phyloP scores from a whole-genome alignment of 306 rosid species.

The Trifolium dubium region DNA sequence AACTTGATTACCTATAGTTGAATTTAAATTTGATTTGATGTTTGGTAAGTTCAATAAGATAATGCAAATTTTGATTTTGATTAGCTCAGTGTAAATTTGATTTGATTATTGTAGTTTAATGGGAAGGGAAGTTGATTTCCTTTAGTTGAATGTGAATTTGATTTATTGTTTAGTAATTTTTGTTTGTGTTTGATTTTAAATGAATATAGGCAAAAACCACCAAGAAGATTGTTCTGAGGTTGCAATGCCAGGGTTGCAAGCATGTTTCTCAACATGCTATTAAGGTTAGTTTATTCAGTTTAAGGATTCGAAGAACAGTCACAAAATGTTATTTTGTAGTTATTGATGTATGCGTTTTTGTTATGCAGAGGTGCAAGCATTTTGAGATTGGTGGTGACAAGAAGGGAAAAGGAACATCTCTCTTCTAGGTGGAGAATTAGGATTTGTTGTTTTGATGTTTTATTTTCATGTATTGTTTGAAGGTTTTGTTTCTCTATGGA shows the following conservation, averaged over 20 bases:
- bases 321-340: too few species aligned
- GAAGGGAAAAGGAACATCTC: constrained; percentile 68
- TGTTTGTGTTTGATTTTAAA: not conserved
- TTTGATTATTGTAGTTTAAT: too few species aligned
- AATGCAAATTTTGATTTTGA: too few species aligned
- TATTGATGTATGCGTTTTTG: too few species aligned
- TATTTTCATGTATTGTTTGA: constrained; percentile 2
- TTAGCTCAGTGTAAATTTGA: too few species aligned
- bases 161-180: not conserved
- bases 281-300: constrained; percentile 43
- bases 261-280: constrained; percentile 62
- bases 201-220: constrained; percentile 59
- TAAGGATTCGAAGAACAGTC: too few species aligned
- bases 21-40: too few species aligned
- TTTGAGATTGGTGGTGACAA: constrained; percentile 69
- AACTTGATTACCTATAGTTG: too few species aligned
- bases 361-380: constrained; percentile 70
- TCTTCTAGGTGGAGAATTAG: constrained; percentile 45
- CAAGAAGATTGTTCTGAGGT: constrained; percentile 61
- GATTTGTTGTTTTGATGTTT: constrained; percentile 18
- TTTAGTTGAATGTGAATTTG: too few species aligned
- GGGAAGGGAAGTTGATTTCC: too few species aligned
- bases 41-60: too few species aligned
- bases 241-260: constrained; percentile 65
- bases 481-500: constrained; percentile 45